Conservation (phyloP, 257 asterid genomes). For the Solanum raphanifolium region DNA sequence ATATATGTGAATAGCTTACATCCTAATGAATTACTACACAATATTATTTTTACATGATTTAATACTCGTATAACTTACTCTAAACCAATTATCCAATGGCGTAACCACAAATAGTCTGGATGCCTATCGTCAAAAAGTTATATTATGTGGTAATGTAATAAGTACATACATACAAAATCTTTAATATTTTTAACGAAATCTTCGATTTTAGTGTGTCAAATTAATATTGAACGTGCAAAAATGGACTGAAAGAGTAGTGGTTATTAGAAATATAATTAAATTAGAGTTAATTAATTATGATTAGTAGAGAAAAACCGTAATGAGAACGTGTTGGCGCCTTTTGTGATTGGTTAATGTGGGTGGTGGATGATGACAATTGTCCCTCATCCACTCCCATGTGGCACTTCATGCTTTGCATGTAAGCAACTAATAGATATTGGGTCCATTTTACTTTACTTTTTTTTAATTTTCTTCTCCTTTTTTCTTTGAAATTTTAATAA, state of each 20-base stretch:
- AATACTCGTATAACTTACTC: too few species aligned
- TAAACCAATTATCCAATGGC: too few species aligned
- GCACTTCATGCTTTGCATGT: slow-evolving; percentile 39
- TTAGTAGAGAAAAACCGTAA: not conserved
- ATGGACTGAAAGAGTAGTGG: not conserved
- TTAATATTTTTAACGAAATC: accelerated
- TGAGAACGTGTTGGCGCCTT: slow-evolving; percentile 44
- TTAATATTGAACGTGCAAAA: too few species aligned
- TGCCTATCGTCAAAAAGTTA: too few species aligned
- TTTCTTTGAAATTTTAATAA: not conserved
- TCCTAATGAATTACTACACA: too few species aligned
- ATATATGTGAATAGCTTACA: too few species aligned
- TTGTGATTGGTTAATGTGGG: slow-evolving; percentile 22
- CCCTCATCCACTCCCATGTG: slow-evolving; percentile 28
- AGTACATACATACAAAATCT: too few species aligned
- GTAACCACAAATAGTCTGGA: not conserved
- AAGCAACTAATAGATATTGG: slow-evolving; percentile 12
- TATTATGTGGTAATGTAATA: too few species aligned
- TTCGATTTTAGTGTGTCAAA: too few species aligned
- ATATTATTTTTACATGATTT: too few species aligned
- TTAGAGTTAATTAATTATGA: not conserved
- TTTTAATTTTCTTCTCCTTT: not conserved
- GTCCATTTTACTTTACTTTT: not conserved
- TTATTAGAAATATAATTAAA: not conserved
- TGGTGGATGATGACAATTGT: slow-evolving; percentile 26